These are phyloP conservation scores for Heteromeles arbutifolia DNA, from an alignment of 306 rosid genomes.

Conservation along the genomic window DNA sequence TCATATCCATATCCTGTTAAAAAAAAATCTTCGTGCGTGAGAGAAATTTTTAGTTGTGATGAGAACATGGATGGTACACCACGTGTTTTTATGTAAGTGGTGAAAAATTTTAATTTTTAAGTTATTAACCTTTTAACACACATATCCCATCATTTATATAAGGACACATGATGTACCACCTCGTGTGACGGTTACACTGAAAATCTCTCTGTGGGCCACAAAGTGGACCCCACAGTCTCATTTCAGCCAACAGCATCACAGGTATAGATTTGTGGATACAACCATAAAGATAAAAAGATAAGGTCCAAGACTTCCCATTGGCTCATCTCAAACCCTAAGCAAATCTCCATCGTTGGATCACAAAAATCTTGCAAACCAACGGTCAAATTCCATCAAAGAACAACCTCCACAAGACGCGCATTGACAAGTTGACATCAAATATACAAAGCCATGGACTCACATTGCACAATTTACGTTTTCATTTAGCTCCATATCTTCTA, in stretches of 20 bases:
- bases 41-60: too few species aligned
- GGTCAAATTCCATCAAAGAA: conserved; percentile 12
- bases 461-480: conserved; percentile 12
- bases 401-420: conserved; percentile 49
- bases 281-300: conserved; percentile 68
- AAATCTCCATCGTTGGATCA: conserved; percentile 32
- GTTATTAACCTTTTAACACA: too few species aligned
- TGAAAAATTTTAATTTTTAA: too few species aligned
- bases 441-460: conserved; percentile 38
- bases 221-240: conserved; percentile 30
- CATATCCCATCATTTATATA: too few species aligned
- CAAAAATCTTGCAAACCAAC: conserved; percentile 45
- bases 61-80: too few species aligned
- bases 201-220: too few species aligned
- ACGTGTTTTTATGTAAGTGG: too few species aligned
- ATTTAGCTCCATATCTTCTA: background rate
- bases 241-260: conserved; percentile 41
- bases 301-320: conserved; percentile 36
- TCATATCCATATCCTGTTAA: conserved; percentile 5
- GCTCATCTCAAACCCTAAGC: conserved; percentile 20
- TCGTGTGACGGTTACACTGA: too few species aligned
- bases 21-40: conserved; percentile 12
- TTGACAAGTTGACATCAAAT: conserved; percentile 17
- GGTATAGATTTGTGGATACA: conserved; percentile 55
- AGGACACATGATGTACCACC: too few species aligned